A percentile compares a stretch with the other conserved stretches of the same genome.
Evolutionary conservation across 371 early-diverging fungal species (phyloP).

Genomic region (Apophysomyces variabilis): DNA sequence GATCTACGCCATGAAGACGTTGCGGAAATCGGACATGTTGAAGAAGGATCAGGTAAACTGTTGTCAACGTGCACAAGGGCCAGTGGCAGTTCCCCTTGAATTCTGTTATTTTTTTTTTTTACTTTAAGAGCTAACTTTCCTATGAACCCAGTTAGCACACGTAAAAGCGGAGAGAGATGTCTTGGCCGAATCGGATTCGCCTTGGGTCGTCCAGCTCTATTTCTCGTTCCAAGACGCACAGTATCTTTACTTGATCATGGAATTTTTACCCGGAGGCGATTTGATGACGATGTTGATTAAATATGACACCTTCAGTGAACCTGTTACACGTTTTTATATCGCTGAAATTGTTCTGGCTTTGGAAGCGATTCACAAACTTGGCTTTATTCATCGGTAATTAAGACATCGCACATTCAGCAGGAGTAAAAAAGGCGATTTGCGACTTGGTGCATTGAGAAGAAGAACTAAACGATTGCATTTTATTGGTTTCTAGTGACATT

Average conservation of each 20-base stretch:
- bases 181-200: slow-evolving; percentile 93
- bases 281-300: slow-evolving; percentile 98
- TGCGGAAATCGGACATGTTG: slow-evolving; percentile 96
- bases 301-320: slow-evolving; percentile 95
- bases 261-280: slow-evolving; percentile 97
- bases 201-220: slow-evolving; percentile 98
- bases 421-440: too few relatives aligned
- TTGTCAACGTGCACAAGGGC: not conserved
- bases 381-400: slow-evolving; percentile 94
- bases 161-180: slow-evolving; percentile 98
- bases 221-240: slow-evolving; percentile 95
- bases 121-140: slow-evolving; percentile 32
- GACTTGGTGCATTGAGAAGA: too few relatives aligned
- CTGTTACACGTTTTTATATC: slow-evolving; percentile 98
- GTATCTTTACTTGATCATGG: slow-evolving; percentile 97
- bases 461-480: not conserved
- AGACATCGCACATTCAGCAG: too few relatives aligned
- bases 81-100: too few relatives aligned
- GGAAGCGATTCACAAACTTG: slow-evolving; percentile 93
- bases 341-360: slow-evolving; percentile 97
- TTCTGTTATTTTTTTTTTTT: slow-evolving; percentile 1
- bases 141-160: slow-evolving; percentile 68
- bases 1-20: slow-evolving; percentile 98
- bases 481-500: slow-evolving; percentile 68
- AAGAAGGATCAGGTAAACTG: slow-evolving; percentile 91